Evolutionary conservation across 768 basidiomycete species (phyloP).

Genomic region (Chalciporus piperatus): DNA sequence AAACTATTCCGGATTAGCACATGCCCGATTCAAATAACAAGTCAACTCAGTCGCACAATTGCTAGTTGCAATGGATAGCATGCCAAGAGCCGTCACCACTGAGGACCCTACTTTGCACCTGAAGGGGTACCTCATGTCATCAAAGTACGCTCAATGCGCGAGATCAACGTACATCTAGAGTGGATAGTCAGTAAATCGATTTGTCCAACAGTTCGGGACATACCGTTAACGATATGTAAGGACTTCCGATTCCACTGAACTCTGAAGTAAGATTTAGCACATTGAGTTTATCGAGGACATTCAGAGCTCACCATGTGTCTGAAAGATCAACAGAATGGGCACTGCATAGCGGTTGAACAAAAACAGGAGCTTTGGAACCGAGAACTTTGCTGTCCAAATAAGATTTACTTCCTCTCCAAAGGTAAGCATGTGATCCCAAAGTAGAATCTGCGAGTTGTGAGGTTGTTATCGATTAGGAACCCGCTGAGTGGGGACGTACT

Average conservation of each 20-base stretch:
- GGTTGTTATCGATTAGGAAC: background rate
- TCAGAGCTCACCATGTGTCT: slow-evolving; percentile 27
- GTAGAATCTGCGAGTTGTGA: slow-evolving; percentile 23
- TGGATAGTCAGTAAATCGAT: background rate
- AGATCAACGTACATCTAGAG: slow-evolving; percentile 17
- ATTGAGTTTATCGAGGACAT: background rate
- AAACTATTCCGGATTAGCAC: slow-evolving; percentile 25
- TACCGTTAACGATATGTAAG: slow-evolving; percentile 11
- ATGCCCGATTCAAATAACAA: background rate
- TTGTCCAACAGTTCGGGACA: background rate
- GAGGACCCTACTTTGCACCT: slow-evolving; percentile 27
- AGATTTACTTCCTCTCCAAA: slow-evolving; percentile 32
- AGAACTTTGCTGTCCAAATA: slow-evolving; percentile 29
- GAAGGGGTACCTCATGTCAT: slow-evolving; percentile 2
- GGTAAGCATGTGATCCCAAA: slow-evolving; percentile 36
- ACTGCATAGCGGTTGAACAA: slow-evolving; percentile 34
- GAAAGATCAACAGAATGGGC: slow-evolving; percentile 29
- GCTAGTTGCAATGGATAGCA: slow-evolving; percentile 34
- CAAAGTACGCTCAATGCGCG: background rate
- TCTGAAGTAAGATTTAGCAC: slow-evolving; percentile 12
- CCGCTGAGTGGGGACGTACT: slow-evolving; percentile 8
- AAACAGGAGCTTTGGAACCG: slow-evolving; percentile 33
- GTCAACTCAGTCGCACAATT: slow-evolving; percentile 30
- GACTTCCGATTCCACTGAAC: slow-evolving; percentile 15
- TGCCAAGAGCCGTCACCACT: slow-evolving; percentile 28